Conservation (phyloP, 2,329 filamentous ascomycete species). For the Chrysosporium queenslandicum region DNA sequence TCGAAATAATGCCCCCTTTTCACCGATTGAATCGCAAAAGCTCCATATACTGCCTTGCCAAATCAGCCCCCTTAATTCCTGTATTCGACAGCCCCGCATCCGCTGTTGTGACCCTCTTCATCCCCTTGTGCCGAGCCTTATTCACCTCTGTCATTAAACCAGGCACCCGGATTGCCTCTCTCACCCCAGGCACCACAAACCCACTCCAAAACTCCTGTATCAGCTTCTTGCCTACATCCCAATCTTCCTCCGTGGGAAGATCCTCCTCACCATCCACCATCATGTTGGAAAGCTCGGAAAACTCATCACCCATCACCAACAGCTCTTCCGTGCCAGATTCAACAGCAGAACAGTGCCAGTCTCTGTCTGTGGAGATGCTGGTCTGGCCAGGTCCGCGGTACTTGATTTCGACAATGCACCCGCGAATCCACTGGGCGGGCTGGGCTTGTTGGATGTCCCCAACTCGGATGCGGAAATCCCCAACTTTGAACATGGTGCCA, state of each 20-base stretch:
- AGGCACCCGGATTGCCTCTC: conserved; percentile 35
- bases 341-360: neutral
- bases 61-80: conserved; percentile 29
- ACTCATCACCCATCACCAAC: neutral
- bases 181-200: conserved; percentile 30
- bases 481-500: conserved; percentile 34
- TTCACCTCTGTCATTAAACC: conserved; percentile 33
- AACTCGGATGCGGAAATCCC: conserved; percentile 35
- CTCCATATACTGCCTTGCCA: conserved; percentile 39
- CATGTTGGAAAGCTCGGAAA: neutral
- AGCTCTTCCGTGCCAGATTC: neutral
- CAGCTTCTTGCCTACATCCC: conserved; percentile 30
- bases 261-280: conserved; percentile 7
- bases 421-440: conserved; percentile 30
- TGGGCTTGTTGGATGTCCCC: conserved; percentile 36
- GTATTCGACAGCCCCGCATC: conserved; percentile 12
- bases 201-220: conserved; percentile 36
- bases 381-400: conserved; percentile 29
- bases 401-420: conserved; percentile 36
- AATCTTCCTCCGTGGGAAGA: conserved; percentile 26
- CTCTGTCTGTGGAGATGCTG: neutral
- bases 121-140: conserved; percentile 17
- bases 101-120: conserved; percentile 18
- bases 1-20: no score
- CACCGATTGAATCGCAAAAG: conserved; percentile 36